phyloP scores from a whole-genome alignment of 2,329 filamentous ascomycete species.

The Didymella segeticola region DNA sequence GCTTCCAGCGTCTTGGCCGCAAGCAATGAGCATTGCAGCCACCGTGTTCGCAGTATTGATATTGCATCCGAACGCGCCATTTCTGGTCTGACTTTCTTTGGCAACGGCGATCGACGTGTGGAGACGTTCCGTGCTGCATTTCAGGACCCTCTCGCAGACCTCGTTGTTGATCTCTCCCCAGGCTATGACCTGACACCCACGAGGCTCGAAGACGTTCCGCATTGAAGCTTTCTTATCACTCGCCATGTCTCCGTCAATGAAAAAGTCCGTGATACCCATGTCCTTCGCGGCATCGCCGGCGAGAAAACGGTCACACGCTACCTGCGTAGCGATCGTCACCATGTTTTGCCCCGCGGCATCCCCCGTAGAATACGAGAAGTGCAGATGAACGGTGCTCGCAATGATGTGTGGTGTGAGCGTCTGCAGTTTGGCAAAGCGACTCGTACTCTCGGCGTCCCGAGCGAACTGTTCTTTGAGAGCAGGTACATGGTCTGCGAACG shows the following conservation, averaged over 20 bases:
- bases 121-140: constrained; percentile 1
- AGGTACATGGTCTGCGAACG: background rate
- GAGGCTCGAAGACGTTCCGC: constrained; percentile 26
- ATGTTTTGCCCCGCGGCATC: constrained; percentile 43
- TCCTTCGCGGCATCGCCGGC: constrained; percentile 7
- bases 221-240: constrained; percentile 37
- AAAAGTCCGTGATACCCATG: constrained; percentile 17
- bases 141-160: constrained; percentile 4
- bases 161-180: constrained; percentile 8
- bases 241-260: constrained; percentile 31
- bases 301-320: constrained; percentile 27
- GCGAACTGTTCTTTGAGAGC: background rate
- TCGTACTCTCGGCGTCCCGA: constrained; percentile 11
- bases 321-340: constrained; percentile 40
- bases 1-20: constrained; percentile 11
- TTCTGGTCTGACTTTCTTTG: constrained; percentile 1
- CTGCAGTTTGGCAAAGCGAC: constrained; percentile 17
- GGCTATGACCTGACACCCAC: constrained; percentile 35
- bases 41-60: constrained; percentile 6
- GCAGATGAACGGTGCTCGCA: constrained; percentile 30
- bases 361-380: constrained; percentile 22
- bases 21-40: constrained; percentile 7
- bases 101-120: background rate
- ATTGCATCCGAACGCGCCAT: constrained; percentile 6
- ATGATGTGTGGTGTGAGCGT: constrained; percentile 24